These are phyloP conservation scores for Papiliotrema fonsecae DNA, from an alignment of 1,284 basidiomycete genomes.

Conservation along the genomic window DNA sequence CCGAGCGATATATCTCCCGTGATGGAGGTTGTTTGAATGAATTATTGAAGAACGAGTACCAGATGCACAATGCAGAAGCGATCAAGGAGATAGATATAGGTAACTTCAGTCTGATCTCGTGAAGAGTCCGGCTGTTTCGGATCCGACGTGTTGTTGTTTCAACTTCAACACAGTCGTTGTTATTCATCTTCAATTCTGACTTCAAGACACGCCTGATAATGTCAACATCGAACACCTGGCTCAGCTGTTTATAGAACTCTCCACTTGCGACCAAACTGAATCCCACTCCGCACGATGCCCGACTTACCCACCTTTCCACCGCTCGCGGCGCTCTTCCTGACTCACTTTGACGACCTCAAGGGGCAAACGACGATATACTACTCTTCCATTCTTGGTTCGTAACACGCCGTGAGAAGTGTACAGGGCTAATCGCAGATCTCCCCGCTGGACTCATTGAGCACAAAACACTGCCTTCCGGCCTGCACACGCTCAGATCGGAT, in stretches of 20 bases:
- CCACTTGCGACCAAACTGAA: too few relatives aligned
- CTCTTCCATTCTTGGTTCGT: neutral
- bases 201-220: too few relatives aligned
- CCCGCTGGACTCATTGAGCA: constrained; percentile 33
- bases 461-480: constrained; percentile 34
- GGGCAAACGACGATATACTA: constrained; percentile 39
- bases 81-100: neutral
- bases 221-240: too few relatives aligned
- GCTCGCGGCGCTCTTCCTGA: constrained; percentile 37
- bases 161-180: too few relatives aligned
- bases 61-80: neutral
- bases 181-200: too few relatives aligned
- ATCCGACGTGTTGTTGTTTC: too few relatives aligned
- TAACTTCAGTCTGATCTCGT: neutral
- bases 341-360: constrained; percentile 44
- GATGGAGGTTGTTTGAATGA: too few relatives aligned
- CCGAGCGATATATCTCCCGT: too few relatives aligned
- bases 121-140: too few relatives aligned
- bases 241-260: too few relatives aligned
- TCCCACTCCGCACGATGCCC: constrained; percentile 2
- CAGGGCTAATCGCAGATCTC: constrained; percentile 10
- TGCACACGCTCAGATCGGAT: constrained; percentile 32
- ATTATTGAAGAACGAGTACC: neutral
- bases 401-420: neutral
- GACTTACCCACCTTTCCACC: constrained; percentile 22